Base-by-base conservation (phyloP, 352 stramenopile genomes). In the Blastocystis sp. region DNA sequence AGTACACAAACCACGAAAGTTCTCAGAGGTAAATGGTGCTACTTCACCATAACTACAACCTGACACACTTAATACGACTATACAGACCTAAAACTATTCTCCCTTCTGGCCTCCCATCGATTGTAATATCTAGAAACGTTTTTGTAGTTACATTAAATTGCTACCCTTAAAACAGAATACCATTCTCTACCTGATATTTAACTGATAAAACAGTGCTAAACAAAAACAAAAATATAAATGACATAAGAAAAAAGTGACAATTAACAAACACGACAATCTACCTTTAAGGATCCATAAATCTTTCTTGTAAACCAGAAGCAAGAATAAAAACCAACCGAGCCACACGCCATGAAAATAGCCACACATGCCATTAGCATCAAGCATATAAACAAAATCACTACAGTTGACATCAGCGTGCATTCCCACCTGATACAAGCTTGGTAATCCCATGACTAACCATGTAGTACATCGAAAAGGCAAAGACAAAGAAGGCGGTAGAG, bases 381-480 rank as follows among this genome's bases (percentile, higher is more conserved):
- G 70, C 96, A 97, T 94, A 99, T 98, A 93, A 99, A 99, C 62
- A 99, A 92, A 82, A 99, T 56, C n/a, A 90, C 79, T 90, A 87
- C 18, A 16, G 20, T 11, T 56, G 1, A 78, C 20, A 34, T 26
- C 4, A 0, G 30, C 4, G 26, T 13, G 20, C n/a, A n/a, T 8
- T 2, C 50, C 41, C 91, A 37, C 93, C 93, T 63, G 94, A 96
- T 45, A 96, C 94, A 41, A 96, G 94, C 68, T 94, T 93, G 70
- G 96, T 97, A 87, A 99, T 98, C 90, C 98, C 96, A 90, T 99
- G 93, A 92, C 98, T 98, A 55, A 94, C 94, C 91, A 98, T 98
- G 94, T 99, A 99, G 92, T 98, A 96, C 90, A 99, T 93, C 65
- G 95, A 97, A 94, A 99, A 99, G 2, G 99, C 90, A 92, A 98